Base-by-base conservation (phyloP, 345 rosid species). In the Draba incana region DNA sequence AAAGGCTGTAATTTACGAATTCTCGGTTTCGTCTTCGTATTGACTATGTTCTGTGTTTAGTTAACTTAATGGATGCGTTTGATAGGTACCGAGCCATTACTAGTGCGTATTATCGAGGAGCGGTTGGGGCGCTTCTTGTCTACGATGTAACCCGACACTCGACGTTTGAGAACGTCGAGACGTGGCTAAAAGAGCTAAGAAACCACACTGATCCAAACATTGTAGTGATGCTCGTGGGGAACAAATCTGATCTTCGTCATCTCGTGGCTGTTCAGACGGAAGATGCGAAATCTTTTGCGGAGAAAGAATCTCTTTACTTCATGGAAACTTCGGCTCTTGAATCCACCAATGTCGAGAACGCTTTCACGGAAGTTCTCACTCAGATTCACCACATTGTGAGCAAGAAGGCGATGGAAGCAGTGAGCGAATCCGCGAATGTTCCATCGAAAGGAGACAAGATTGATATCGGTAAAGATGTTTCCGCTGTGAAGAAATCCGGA, bases 261-360 rank as follows among this genome's bases (percentile, higher is more conserved):
- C 71, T 83, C 20, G 81, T 80, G 45, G 86, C 84, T 42, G 87
- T 83, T 13, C 79, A 81, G 44, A 77, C 85, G 0, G 85, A 83
- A 48, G 85, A 81, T 45, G 83, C 79, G 0, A 79, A 75, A 39
- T 70, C 83, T 1, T 83, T 83, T 14, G 85, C 87, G 0, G 87
- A 83, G 77, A 79, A 61, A 59, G 87, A 77, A 44, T 79, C 79
- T 14, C 80, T 78, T 6, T 83, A 69, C 79, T 83, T 83, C 71
- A 83, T 83, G 82, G 86, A 83, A 63, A 83, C 86, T 2, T 83
- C 86, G 1, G 87, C 87, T 37, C 77, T 83, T 2, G 87, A 81
- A 63, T 71, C 87, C 16, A 64, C 76, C 2, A 83, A 81, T 25
- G 87, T 83, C 8, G 87, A 83, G 73, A 72, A 77, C 4, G 85